These are phyloP conservation scores for Zymoseptoria brevis DNA, from an alignment of 2,329 filamentous ascomycete genomes.

Conservation along the genomic window DNA sequence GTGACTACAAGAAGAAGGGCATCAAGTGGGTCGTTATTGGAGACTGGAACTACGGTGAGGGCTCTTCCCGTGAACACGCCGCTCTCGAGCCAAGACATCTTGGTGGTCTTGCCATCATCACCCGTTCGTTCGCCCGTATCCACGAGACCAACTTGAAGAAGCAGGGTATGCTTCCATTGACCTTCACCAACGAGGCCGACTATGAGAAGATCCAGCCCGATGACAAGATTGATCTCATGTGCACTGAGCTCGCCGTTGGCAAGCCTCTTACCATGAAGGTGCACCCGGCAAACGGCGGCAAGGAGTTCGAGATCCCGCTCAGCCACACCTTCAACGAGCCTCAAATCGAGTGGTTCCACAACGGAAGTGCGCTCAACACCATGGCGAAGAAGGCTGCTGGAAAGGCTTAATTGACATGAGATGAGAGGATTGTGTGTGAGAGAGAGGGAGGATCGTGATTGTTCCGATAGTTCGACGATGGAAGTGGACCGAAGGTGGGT, in stretches of 20 bases:
- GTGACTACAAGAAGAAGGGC: constrained; percentile 97
- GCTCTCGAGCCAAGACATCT: constrained; percentile 96
- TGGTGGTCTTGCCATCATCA: constrained; percentile 93
- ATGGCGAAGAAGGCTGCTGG: constrained; percentile 65
- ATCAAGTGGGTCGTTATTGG: constrained; percentile 96
- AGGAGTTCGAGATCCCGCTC: constrained; percentile 73
- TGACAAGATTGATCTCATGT: constrained; percentile 83
- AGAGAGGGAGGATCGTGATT: neutral
- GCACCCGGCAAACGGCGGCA: constrained; percentile 74
- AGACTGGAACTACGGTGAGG: constrained; percentile 99
- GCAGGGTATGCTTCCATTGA: constrained; percentile 99
- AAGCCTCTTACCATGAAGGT: constrained; percentile 88
- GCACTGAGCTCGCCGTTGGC: constrained; percentile 83
- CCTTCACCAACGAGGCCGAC: constrained; percentile 87
- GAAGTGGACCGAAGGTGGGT: neutral
- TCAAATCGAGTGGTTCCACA: constrained; percentile 99
- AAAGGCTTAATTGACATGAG: neutral
- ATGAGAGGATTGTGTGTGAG: neutral
- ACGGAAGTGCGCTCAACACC: constrained; percentile 93
- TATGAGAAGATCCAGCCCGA: constrained; percentile 95
- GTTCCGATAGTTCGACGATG: neutral
- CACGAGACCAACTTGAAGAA: constrained; percentile 99
- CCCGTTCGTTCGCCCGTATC: constrained; percentile 93
- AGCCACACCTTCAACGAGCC: constrained; percentile 96
- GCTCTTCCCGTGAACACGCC: constrained; percentile 94